Evolutionary conservation across 306 rosid species (phyloP).

Genomic region (Medicago truncatula): DNA sequence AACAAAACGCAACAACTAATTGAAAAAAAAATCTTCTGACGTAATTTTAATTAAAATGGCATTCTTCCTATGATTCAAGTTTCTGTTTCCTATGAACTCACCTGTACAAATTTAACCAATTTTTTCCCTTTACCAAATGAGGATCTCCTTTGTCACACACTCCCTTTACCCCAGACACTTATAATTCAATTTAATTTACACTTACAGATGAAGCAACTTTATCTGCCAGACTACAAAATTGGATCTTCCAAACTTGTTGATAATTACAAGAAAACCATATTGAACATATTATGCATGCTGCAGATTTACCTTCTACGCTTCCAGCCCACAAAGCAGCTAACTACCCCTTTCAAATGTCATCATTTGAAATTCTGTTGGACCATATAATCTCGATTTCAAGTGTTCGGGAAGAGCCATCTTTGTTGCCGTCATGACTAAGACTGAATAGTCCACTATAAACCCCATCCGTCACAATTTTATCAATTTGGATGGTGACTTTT

Average conservation of each 20-base stretch:
- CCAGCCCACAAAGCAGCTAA: conserved; percentile 15
- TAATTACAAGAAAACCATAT: conserved; percentile 61
- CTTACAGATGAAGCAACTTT: conserved; percentile 57
- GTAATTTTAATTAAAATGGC: conserved; percentile 42
- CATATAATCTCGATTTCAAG: conserved; percentile 93
- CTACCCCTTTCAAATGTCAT: conserved; percentile 54
- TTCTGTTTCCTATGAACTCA: conserved; percentile 59
- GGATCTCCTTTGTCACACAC: conserved; percentile 51
- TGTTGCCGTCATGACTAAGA: conserved; percentile 88
- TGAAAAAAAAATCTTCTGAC: conserved; percentile 27
- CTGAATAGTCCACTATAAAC: conserved; percentile 94
- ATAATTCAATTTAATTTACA: conserved; percentile 80
- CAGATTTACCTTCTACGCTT: conserved; percentile 31
- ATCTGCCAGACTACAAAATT: conserved; percentile 70
- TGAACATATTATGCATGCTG: conserved; percentile 32
- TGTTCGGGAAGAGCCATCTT: conserved; percentile 90
- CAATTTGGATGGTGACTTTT: conserved; percentile 95
- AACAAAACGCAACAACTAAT: conserved; percentile 27
- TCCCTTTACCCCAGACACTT: conserved; percentile 41
- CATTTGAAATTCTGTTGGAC: conserved; percentile 83
- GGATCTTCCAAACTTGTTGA: conserved; percentile 51
- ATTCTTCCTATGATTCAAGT: conserved; percentile 48
- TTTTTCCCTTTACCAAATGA: conserved; percentile 52
- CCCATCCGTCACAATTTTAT: conserved; percentile 93
- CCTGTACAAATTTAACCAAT: conserved; percentile 74